Percentiles rank a stretch among this genome's conserved stretches.
Conservation (phyloP, 2,329 filamentous ascomycete species). For the Hypoxylon sp. region DNA sequence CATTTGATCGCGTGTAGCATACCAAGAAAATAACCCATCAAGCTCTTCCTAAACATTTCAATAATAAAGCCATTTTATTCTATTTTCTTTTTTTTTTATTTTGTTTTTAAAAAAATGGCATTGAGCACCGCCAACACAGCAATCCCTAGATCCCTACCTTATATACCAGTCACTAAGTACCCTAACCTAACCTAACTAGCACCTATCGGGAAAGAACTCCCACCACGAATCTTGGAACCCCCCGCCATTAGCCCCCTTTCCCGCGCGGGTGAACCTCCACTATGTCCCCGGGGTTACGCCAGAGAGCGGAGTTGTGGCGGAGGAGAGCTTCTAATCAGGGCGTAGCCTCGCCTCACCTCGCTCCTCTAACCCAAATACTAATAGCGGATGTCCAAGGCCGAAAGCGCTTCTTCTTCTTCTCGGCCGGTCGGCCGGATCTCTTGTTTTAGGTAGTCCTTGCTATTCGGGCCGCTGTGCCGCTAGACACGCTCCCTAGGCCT, state of each 20-base stretch:
- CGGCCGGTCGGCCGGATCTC: not conserved
- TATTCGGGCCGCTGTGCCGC: not conserved
- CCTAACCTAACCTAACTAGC: not conserved
- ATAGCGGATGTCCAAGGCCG: not conserved
- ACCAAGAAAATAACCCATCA: too few relatives aligned
- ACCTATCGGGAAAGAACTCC: not conserved
- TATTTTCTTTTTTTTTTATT: too few relatives aligned
- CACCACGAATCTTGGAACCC: not conserved
- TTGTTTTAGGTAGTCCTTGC: not conserved
- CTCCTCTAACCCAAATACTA: not conserved
- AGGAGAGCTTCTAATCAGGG: conserved; percentile 5
- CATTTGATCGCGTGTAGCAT: too few relatives aligned
- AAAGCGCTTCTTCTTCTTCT: not conserved
- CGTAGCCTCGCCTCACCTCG: not conserved
- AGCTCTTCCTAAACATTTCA: too few relatives aligned
- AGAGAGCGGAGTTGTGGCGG: conserved; percentile 2
- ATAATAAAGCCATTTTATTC: too few relatives aligned
- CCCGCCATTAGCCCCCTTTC: not conserved
- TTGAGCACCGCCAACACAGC: too few relatives aligned
- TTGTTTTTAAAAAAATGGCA: too few relatives aligned
- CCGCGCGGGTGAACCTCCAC: not conserved
- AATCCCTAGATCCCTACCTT: too few relatives aligned
- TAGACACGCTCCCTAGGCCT: not conserved
- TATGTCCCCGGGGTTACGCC: conserved; percentile 5
- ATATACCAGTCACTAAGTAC: too few relatives aligned